Conservation (phyloP, 176 grass and related monocot species). For the Raddia guianensis region DNA sequence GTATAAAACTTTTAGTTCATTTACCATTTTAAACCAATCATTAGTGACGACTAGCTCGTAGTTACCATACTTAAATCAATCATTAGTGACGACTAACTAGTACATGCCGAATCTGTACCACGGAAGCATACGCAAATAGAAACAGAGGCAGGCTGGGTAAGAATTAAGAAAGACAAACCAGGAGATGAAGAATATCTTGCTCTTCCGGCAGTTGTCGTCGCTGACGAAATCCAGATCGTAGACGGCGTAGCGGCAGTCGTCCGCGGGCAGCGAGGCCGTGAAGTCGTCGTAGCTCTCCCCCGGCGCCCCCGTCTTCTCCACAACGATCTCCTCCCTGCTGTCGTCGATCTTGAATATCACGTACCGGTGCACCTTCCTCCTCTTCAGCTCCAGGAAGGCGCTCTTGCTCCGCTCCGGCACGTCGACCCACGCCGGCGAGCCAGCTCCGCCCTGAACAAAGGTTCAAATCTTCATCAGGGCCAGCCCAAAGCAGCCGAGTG, state of each 20-base stretch:
- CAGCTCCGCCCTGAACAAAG: slow-evolving; percentile 34
- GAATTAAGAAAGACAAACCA: slow-evolving; percentile 36
- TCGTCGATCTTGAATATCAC: slow-evolving; percentile 85
- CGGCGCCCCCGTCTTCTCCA: slow-evolving; percentile 62
- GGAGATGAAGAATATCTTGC: slow-evolving; percentile 85
- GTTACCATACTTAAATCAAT: too few species aligned
- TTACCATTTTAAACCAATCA: not conserved
- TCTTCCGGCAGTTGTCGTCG: slow-evolving; percentile 72
- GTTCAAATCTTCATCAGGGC: slow-evolving; percentile 17
- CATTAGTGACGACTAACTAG: not conserved
- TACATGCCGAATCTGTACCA: not conserved
- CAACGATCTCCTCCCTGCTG: slow-evolving; percentile 59
- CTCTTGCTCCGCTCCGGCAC: slow-evolving; percentile 63
- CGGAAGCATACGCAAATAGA: not conserved
- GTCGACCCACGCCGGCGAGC: slow-evolving; percentile 57
- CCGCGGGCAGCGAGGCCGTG: slow-evolving; percentile 56
- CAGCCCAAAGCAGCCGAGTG: not conserved
- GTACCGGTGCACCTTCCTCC: slow-evolving; percentile 68
- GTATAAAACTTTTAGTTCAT: not conserved
- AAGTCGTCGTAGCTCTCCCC: slow-evolving; percentile 74
- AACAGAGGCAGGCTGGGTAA: not conserved
- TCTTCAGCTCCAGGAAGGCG: slow-evolving; percentile 67
- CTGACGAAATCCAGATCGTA: slow-evolving; percentile 79
- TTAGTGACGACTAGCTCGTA: too few species aligned
- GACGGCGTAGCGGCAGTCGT: slow-evolving; percentile 76